Conservation (phyloP, 2,329 filamentous ascomycete species). For the Colletotrichum sp. region DNA sequence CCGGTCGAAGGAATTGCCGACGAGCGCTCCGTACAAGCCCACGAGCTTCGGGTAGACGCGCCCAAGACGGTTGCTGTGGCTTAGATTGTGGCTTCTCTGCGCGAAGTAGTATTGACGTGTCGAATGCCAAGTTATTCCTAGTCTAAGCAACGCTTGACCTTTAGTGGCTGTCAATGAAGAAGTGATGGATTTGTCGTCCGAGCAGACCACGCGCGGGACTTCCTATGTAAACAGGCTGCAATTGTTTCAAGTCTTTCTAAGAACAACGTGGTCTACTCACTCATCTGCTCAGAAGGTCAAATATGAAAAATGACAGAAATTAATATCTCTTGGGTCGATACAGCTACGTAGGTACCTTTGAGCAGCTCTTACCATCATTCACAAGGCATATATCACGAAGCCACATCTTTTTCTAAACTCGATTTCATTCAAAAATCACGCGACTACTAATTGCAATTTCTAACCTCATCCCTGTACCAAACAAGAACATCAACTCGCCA, state of each 20-base stretch:
- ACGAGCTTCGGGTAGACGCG: not conserved
- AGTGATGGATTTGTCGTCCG: not conserved
- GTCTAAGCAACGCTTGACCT: not conserved
- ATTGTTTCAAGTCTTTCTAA: too few relatives aligned
- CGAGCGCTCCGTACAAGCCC: not conserved
- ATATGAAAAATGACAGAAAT: too few relatives aligned
- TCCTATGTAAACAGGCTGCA: accelerated
- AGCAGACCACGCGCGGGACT: too few relatives aligned
- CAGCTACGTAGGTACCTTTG: too few relatives aligned
- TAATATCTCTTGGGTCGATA: too few relatives aligned
- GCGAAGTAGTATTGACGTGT: not conserved
- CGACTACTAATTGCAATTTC: not conserved
- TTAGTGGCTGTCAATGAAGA: not conserved
- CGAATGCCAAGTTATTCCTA: not conserved
- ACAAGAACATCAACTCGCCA: not conserved
- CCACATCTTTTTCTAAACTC: not conserved
- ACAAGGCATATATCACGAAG: not conserved
- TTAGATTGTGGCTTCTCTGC: not conserved
- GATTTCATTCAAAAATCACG: not conserved
- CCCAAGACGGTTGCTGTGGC: not conserved
- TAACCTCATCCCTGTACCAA: not conserved
- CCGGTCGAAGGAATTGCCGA: not conserved
- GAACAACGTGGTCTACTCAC: too few relatives aligned
- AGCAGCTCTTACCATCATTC: too few relatives aligned
- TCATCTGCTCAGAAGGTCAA: too few relatives aligned